Conservation (phyloP, 208 protist species). For the Trypanosoma avium region DNA sequence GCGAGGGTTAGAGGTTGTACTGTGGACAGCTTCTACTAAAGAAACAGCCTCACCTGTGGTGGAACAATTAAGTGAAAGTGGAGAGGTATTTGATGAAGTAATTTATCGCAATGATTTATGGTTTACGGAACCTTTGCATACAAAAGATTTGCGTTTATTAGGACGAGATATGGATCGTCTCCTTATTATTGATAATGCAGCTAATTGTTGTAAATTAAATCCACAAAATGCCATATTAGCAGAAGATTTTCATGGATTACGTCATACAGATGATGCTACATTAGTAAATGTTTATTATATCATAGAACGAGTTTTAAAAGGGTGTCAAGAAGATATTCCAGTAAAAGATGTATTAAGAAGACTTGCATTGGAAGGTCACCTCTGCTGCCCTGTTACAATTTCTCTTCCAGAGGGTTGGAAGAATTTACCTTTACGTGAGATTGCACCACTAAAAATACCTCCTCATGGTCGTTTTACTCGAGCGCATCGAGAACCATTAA, state of each 20-base stretch:
- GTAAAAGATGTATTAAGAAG: conserved; percentile 51
- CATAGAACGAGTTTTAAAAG: conserved; percentile 65
- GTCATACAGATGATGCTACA: conserved; percentile 59
- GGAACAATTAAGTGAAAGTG: conserved; percentile 70
- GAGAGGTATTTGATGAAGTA: conserved; percentile 85
- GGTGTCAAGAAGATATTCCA: conserved; percentile 30
- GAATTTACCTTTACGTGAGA: conserved; percentile 61
- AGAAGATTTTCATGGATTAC: conserved; percentile 84
- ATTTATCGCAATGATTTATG: conserved; percentile 87
- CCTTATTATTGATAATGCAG: conserved; percentile 91
- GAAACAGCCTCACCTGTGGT: conserved; percentile 84
- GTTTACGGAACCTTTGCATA: conserved; percentile 91
- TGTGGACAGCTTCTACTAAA: conserved; percentile 93
- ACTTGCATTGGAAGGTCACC: conserved; percentile 54
- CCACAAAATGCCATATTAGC: conserved; percentile 82
- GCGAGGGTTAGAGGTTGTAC: conserved; percentile 85
- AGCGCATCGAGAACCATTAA: conserved; percentile 53
- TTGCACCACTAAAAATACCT: conserved; percentile 81
- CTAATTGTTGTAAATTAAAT: conserved; percentile 91
- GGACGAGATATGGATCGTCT: conserved; percentile 89
- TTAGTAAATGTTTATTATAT: conserved; percentile 91
- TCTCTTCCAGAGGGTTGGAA: conserved; percentile 69
- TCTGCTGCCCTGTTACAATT: conserved; percentile 60
- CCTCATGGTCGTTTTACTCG: conserved; percentile 69
- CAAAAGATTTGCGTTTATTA: conserved; percentile 91